Evolutionary conservation across 1,139 yeast species (phyloP), one percentile per base, ranked within the genome.

Genomic region (Diutina mesorugosa): DNA sequence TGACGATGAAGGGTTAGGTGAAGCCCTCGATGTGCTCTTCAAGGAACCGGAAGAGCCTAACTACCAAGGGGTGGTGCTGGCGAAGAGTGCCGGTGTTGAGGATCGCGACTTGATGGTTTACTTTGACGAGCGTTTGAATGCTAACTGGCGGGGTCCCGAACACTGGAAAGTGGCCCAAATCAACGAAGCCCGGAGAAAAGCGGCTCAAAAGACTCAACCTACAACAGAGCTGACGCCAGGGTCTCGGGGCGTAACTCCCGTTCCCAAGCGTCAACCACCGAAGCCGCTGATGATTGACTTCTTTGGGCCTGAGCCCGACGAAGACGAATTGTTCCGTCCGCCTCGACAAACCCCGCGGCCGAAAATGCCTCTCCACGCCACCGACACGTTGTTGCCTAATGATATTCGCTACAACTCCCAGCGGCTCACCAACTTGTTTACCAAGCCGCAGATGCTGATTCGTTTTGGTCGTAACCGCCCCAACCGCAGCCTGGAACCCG

Each of bases 91-190:
- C 6, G 46, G 73, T 56, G 74, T 81, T n/a, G 68, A 81, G 61
- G 90, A 84, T 62, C 77, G 78, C 58, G 90, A 85, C 62, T 73
- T 89, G 56, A 83, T 90, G 84, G 84, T 89, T 0, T 87, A 87
- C 66, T 88, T 89, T 67, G 95, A 89, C 65, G 84, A 81, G 59
- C 78, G 81, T 18, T 71, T 88, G 70, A 82, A 77, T 60, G 77
- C 80, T 54, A 85, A 82, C 66, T 90, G 96, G 96, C 80, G 95
- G 51, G 97, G 97, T 8, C 93, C 97, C 6, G 95, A 89, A 60
- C 95, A 90, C 69, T 93, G 98, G 98, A 87, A 87, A 69, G 88
- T 91, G 10, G 73, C 80, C 51, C 81, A 83, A 32, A 73, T 87
- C 58, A 85, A 77, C 62, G 70, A 69, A 57, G 55, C 65, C 32